These are phyloP conservation scores for Phialophora tarda DNA, from an alignment of 2,329 filamentous ascomycete genomes.

Conservation along the genomic window DNA sequence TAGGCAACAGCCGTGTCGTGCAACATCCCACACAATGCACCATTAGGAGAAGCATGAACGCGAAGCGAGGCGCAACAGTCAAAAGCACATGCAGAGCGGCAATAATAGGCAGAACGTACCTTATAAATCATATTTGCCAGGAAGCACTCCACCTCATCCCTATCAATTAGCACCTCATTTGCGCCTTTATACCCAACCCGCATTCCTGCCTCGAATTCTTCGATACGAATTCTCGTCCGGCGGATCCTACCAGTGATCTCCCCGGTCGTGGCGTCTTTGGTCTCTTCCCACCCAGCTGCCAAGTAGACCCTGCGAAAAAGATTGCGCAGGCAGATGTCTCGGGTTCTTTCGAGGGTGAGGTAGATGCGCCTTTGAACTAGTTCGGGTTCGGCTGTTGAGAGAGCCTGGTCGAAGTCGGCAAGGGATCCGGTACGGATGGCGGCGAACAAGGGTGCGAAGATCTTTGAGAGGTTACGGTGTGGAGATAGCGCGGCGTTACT, in stretches of 20 bases:
- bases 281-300: constrained; percentile 77
- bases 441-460: constrained; percentile 77
- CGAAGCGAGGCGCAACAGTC: neutral
- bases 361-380: constrained; percentile 95
- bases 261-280: constrained; percentile 68
- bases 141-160: constrained; percentile 93
- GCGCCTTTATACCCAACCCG: constrained; percentile 66
- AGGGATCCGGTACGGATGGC: constrained; percentile 86
- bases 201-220: constrained; percentile 84
- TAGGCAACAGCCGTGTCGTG: constrained; percentile 24
- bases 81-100: constrained; percentile 6
- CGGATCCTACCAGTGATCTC: constrained; percentile 52
- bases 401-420: constrained; percentile 78
- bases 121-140: constrained; percentile 98
- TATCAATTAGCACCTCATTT: constrained; percentile 69
- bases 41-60: neutral
- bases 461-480: constrained; percentile 74
- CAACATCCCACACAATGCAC: neutral
- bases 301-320: constrained; percentile 90
- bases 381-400: constrained; percentile 82
- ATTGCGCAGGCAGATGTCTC: constrained; percentile 91
- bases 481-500: constrained; percentile 71
- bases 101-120: constrained; percentile 58
- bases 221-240: constrained; percentile 77
- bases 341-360: constrained; percentile 86